These are phyloP conservation scores for Phytophthora crassamura DNA, from an alignment of 352 stramenopile genomes.

Conservation along the genomic window DNA sequence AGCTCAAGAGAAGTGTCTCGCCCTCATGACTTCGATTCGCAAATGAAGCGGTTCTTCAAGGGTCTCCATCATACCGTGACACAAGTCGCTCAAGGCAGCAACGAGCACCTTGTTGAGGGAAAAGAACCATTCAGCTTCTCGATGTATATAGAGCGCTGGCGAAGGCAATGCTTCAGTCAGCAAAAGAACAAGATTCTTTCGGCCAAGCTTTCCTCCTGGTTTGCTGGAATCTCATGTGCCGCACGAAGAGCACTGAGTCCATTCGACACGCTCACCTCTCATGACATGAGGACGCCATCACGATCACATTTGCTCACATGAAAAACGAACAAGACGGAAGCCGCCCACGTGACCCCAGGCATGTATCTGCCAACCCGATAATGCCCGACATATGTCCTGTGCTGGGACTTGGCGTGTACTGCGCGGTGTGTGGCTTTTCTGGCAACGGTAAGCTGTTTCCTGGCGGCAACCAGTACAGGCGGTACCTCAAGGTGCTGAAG, in stretches of 20 bases:
- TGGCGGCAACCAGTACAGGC: slow-evolving; percentile 24
- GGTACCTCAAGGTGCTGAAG: slow-evolving; percentile 20
- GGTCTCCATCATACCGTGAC: background rate
- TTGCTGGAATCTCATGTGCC: too few species aligned
- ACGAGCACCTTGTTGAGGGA: background rate
- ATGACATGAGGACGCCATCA: background rate
- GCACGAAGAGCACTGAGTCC: too few species aligned
- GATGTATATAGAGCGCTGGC: background rate
- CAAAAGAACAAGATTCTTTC: background rate
- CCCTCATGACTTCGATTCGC: too few species aligned
- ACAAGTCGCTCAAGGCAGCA: background rate
- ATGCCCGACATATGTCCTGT: too few species aligned
- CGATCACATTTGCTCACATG: slow-evolving; percentile 23
- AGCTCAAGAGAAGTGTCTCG: too few species aligned
- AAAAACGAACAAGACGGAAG: slow-evolving; percentile 34
- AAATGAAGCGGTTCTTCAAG: too few species aligned
- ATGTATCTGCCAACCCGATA: too few species aligned
- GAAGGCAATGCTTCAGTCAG: background rate
- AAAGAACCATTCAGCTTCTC: background rate
- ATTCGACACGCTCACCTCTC: too few species aligned
- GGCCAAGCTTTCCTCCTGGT: background rate
- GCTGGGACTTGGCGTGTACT: slow-evolving; percentile 23
- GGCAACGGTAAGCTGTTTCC: slow-evolving; percentile 12
- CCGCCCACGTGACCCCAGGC: too few species aligned
- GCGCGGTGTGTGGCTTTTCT: slow-evolving; percentile 10